A percentile compares a stretch with the other conserved stretches of the same genome.
These are phyloP conservation scores for Quercus alba DNA, from an alignment of 306 rosid genomes.

Conservation along the genomic window DNA sequence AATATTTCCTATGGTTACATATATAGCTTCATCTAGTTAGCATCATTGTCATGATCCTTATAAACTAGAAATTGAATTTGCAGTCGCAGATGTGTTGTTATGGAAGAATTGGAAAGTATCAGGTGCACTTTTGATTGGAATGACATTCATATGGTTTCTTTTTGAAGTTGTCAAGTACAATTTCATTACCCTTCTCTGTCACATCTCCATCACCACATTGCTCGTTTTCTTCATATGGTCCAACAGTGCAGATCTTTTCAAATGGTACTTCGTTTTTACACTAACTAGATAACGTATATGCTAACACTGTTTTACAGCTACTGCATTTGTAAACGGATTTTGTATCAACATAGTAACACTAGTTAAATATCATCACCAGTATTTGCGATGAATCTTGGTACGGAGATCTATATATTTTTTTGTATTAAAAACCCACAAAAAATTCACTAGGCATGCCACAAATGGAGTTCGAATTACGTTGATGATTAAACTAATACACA, in stretches of 20 bases:
- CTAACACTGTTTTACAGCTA: too few relatives aligned
- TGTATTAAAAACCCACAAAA: too few relatives aligned
- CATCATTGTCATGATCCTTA: constrained; percentile 4
- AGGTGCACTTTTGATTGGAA: constrained; percentile 52
- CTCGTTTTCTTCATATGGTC: constrained; percentile 67
- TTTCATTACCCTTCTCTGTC: constrained; percentile 62
- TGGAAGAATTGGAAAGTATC: constrained; percentile 59
- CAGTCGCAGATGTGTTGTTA: constrained; percentile 70
- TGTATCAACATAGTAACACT: too few relatives aligned
- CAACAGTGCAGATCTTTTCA: constrained; percentile 41
- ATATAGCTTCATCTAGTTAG: background rate
- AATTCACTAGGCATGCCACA: too few relatives aligned
- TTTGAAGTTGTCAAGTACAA: constrained; percentile 76
- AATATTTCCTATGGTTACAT: too few relatives aligned
- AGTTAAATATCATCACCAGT: too few relatives aligned
- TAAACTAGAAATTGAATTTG: constrained; percentile 16
- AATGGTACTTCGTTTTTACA: constrained; percentile 35
- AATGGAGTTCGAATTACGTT: too few relatives aligned
- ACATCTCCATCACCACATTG: constrained; percentile 59
- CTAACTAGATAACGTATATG: background rate
- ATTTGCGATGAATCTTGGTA: too few relatives aligned
- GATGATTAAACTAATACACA: too few relatives aligned
- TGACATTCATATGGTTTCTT: constrained; percentile 69
- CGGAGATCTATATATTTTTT: too few relatives aligned
- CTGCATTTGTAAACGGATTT: background rate